Base-by-base conservation (phyloP, 2,329 filamentous ascomycete genomes). In the Pseudonectria foliicola region DNA sequence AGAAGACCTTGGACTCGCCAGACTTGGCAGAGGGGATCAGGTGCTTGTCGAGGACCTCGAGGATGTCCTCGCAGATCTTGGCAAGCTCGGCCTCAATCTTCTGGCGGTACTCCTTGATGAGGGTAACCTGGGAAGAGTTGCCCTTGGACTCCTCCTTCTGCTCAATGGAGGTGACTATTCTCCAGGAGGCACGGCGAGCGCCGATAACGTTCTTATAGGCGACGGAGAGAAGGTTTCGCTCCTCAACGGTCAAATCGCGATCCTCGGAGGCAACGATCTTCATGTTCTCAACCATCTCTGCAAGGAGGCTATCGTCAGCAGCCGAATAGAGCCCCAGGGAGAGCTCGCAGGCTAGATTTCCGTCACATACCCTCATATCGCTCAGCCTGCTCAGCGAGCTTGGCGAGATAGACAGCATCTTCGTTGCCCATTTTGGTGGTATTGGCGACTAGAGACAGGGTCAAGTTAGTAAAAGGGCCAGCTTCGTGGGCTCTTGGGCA, bases 151-250 rank as follows among this genome's bases (percentile, higher is more conserved):
- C 90, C 76, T 96, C 90, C 82, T 96, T 96, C 72, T 96, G 90
- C 76, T 96, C 90, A 68, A 98, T 96, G 63, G 92, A 96, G 63
- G 89, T 93, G 71, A 98, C 93, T 70, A 98, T 96, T 72, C 90
- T 82, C 90, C 90, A 98, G 57, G 88, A 95, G 62, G 90, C 90
- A 80, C 92, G 90, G 68, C 90, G 84, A 62, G 92, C 93, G 59
- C 92, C 90, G 59, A 98, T 87, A 44, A 98, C 92, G 72, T 98
- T 98, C 85, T 98, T 98, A 83, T 98, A 98, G 64, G 90, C 90
- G 60, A 96, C 92, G 51, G 87, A 95, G 52, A 98, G 82, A 49
- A 98, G 85, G 74, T 96, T 96, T 68, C 90, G 87, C 82, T 98
- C 92, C 67, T 96, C 90, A 56, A 96, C 90, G 49, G 80, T 82